Evolutionary conservation across 345 rosid species (phyloP).

Genomic region (Viola odorata): DNA sequence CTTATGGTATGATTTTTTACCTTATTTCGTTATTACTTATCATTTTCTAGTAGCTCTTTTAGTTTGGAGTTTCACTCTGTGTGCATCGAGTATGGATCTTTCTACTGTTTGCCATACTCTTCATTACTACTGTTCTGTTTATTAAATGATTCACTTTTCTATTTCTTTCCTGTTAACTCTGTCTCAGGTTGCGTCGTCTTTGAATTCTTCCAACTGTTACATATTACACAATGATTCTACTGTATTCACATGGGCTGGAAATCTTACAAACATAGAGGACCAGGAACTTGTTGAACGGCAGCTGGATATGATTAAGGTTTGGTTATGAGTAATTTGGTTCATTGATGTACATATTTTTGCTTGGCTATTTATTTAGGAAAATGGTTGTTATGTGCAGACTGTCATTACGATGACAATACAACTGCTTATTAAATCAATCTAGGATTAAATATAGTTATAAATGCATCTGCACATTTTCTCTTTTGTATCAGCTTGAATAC

Average conservation of each 20-base stretch:
- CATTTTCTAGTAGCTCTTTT: too few relatives aligned
- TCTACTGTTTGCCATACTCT: background rate
- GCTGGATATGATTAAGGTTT: constrained; percentile 94
- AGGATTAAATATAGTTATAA: too few relatives aligned
- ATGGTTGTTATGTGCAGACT: too few relatives aligned
- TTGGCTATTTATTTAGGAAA: constrained; percentile 7
- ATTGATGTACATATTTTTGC: constrained; percentile 5
- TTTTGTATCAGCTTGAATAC: too few relatives aligned
- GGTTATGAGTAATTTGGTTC: constrained; percentile 8
- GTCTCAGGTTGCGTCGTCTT: constrained; percentile 70
- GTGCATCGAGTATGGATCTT: too few relatives aligned
- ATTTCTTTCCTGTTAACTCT: constrained; percentile 7
- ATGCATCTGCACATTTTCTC: too few relatives aligned
- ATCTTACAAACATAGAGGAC: constrained; percentile 65
- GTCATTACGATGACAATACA: too few relatives aligned
- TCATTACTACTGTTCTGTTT: background rate
- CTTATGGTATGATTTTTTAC: too few relatives aligned
- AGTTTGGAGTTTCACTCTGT: too few relatives aligned
- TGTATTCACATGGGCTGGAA: constrained; percentile 90
- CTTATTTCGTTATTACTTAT: too few relatives aligned
- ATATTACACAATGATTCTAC: constrained; percentile 74
- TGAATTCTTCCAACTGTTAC: constrained; percentile 90
- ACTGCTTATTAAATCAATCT: too few relatives aligned
- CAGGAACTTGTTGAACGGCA: constrained; percentile 87
- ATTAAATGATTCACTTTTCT: background rate